Conservation (phyloP, 108 stramenopile species). For the Cyclotella distinguenda region DNA sequence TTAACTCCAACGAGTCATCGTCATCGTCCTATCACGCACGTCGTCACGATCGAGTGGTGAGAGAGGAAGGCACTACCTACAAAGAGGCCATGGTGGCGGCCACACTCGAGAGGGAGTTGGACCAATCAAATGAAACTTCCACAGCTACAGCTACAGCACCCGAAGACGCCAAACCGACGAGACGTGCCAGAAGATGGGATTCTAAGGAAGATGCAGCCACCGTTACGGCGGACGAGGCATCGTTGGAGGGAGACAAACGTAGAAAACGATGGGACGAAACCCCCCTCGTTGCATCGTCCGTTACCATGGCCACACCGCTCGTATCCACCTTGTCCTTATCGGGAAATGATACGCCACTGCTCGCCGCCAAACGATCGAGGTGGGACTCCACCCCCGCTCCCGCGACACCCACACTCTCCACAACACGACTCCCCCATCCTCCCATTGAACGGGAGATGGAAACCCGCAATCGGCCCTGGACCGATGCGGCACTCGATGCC, state of each 20-base stretch:
- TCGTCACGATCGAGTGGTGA: conserved; percentile 68
- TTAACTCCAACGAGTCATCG: conserved; percentile 64
- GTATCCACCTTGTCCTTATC: conserved; percentile 21
- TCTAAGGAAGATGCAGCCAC: conserved; percentile 32
- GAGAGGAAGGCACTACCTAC: conserved; percentile 79
- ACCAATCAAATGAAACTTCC: conserved; percentile 52
- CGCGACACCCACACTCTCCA: conserved; percentile 13
- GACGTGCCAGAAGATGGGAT: conserved; percentile 74
- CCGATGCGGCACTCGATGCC: conserved; percentile 94
- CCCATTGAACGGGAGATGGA: conserved; percentile 93
- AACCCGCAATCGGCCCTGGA: conserved; percentile 93
- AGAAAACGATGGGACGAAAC: conserved; percentile 94
- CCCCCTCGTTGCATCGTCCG: conserved; percentile 60
- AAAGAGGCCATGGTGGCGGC: conserved; percentile 88
- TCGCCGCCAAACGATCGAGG: conserved; percentile 50
- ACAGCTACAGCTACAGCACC: conserved; percentile 18
- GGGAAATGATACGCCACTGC: no score
- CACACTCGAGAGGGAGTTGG: conserved; percentile 57
- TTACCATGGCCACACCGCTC: conserved; percentile 28
- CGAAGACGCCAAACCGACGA: conserved; percentile 31
- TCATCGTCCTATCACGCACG: conserved; percentile 90
- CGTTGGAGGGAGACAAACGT: conserved; percentile 79
- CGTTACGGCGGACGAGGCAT: conserved; percentile 62
- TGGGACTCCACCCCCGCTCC: conserved; percentile 84
- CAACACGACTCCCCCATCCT: conserved; percentile 53